Base-by-base conservation (phyloP, 2,329 filamentous ascomycete species). In the Capronia americana region DNA sequence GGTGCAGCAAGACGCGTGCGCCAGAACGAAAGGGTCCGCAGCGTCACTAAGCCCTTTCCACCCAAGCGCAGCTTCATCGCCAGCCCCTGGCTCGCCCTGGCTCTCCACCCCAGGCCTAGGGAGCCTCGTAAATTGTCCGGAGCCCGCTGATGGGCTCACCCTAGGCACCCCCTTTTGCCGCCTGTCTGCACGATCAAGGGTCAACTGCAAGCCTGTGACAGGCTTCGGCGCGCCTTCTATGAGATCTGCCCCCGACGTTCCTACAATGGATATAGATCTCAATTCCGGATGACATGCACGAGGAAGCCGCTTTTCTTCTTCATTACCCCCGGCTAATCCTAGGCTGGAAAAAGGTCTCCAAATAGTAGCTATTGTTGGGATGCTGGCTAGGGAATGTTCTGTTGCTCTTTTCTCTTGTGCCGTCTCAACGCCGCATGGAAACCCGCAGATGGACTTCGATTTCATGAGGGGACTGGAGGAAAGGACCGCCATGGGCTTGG, bases 121-220 rank as follows among this genome's bases (percentile, higher is more conserved):
- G 14, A 44, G 23, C 63, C 50, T 61, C 53, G 62, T 51, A 65
- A 58, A 65, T 65, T 65, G 63, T 65, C 63, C 63, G 53, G 56
- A 56, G 59, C 26, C 10, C 44, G 30, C 20, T 34, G 24, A 62
- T 56, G 28, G 46, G 50, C 56, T 24, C 11, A 14, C 12, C 26
- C 54, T n/a, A 24, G 54, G 20, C 24, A 61, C n/a, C 64, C 59
- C 55, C 34, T 66, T 66, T 63, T 46, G 46, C 10, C 57, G 28
- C 63, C 26, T 50, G 23, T 63, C 54, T 65, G 66, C 66, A 65
- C 26, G 58, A n/a, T 58, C 60, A 59, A 66, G 64, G 64, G 46
- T 63, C 28, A 61, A 20, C 32, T 24, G 48, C 34, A 46, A 23
- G 51, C 24, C 41, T 62, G 50, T 62, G 51, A 54, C 59, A 62